Evolutionary conservation across 83 land plant genomes (phyloP).

Genomic region (Diphasiastrum complanatum): DNA sequence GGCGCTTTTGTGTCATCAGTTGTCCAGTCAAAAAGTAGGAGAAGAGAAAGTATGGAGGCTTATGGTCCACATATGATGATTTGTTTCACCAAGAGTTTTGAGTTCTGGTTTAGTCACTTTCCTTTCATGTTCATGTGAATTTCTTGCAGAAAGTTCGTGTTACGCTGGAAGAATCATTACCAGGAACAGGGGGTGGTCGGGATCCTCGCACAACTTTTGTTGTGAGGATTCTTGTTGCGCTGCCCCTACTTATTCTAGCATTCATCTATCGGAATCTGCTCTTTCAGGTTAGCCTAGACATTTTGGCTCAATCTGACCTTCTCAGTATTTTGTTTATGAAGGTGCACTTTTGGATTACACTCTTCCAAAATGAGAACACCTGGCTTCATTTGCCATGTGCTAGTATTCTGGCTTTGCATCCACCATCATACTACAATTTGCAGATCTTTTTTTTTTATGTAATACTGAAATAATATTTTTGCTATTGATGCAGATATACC

Average conservation of each 20-base stretch:
- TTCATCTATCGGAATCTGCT: constrained; percentile 42
- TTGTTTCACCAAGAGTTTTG: not conserved
- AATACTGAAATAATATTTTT: not conserved
- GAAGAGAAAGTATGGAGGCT: too few species aligned
- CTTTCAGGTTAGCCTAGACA: constrained; percentile 36
- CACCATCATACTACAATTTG: too few species aligned
- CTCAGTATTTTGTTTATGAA: not conserved
- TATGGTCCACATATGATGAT: too few species aligned
- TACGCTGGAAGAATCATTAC: constrained; percentile 57
- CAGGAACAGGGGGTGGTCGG: constrained; percentile 83
- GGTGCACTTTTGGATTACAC: not conserved
- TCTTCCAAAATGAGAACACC: too few species aligned
- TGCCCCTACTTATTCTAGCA: constrained; percentile 50
- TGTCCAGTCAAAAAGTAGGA: too few species aligned
- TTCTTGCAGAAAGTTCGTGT: constrained; percentile 61
- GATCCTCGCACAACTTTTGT: constrained; percentile 50
- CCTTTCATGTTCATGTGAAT: too few species aligned
- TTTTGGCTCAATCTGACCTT: not conserved
- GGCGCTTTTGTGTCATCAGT: too few species aligned
- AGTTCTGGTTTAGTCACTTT: too few species aligned
- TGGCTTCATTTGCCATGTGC: too few species aligned
- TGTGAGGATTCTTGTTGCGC: constrained; percentile 53
- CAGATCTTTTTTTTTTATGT: not conserved
- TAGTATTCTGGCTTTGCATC: too few species aligned
- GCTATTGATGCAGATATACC: constrained; percentile 7